These are phyloP conservation scores for Candida tetrigidarum DNA, from an alignment of 1,139 yeast genomes.

Conservation along the genomic window DNA sequence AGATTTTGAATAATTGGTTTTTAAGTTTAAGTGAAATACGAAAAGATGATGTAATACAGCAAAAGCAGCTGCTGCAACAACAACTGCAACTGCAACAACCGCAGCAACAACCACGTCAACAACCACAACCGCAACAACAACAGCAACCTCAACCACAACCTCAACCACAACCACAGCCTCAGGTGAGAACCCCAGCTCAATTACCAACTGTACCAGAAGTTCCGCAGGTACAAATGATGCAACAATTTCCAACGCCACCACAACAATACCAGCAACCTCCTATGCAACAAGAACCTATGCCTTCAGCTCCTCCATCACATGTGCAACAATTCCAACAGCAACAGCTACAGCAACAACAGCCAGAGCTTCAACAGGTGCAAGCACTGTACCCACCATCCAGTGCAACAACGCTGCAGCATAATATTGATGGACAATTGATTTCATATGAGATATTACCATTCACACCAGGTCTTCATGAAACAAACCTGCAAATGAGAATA, in stretches of 20 bases:
- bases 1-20: conserved; percentile 32
- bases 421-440: background rate
- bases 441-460: conserved; percentile 1
- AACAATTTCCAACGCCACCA: too few relatives aligned
- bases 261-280: too few relatives aligned
- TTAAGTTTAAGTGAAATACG: conserved; percentile 26
- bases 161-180: conserved; percentile 4
- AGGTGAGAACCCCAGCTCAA: too few relatives aligned
- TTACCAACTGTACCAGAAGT: too few relatives aligned
- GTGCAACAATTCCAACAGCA: background rate
- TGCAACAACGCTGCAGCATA: background rate
- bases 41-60: conserved; percentile 11
- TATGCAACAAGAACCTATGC: too few relatives aligned
- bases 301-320: background rate
- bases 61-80: conserved; percentile 6
- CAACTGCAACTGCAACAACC: background rate
- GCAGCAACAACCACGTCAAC: conserved; percentile 4
- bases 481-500: conserved; percentile 13
- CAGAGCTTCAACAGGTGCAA: too few relatives aligned
- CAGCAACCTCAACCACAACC: background rate
- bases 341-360: conserved; percentile 1
- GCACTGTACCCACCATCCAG: too few relatives aligned
- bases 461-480: conserved; percentile 6
- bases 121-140: background rate
- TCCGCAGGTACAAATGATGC: too few relatives aligned